These are phyloP conservation scores for Lolium multiflorum DNA, from an alignment of 176 grass and related monocot genomes.

Conservation along the genomic window DNA sequence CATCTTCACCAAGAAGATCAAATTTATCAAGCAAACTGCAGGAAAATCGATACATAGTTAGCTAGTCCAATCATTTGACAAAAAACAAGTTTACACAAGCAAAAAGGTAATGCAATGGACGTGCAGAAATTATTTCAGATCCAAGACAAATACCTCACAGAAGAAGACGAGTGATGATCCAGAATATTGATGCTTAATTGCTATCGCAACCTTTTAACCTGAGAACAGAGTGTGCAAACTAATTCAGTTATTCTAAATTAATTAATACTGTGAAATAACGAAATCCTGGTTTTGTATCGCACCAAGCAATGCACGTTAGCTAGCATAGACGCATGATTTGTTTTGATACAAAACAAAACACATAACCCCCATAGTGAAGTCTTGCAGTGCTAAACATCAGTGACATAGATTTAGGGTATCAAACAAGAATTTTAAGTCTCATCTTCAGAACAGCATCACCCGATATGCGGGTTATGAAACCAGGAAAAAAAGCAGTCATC, in stretches of 20 bases:
- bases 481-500: background rate
- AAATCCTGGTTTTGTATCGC: background rate
- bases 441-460: background rate
- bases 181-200: background rate
- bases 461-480: background rate
- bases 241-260: background rate
- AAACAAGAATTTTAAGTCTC: background rate
- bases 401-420: background rate
- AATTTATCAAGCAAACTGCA: conserved; percentile 46
- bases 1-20: conserved; percentile 51
- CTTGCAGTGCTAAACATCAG: background rate
- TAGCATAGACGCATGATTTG: background rate
- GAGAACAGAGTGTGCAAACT: background rate
- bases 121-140: background rate
- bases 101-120: conserved; percentile 2
- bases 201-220: background rate
- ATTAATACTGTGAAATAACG: background rate
- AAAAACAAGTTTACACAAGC: background rate
- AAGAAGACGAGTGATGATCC: background rate
- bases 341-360: conserved; percentile 6
- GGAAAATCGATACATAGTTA: conserved; percentile 30
- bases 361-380: background rate
- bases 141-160: background rate
- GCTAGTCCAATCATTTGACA: conserved; percentile 2
- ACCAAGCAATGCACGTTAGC: background rate